Conservation (phyloP, 805 yeast species). For the Wickerhamiella nectarea region DNA sequence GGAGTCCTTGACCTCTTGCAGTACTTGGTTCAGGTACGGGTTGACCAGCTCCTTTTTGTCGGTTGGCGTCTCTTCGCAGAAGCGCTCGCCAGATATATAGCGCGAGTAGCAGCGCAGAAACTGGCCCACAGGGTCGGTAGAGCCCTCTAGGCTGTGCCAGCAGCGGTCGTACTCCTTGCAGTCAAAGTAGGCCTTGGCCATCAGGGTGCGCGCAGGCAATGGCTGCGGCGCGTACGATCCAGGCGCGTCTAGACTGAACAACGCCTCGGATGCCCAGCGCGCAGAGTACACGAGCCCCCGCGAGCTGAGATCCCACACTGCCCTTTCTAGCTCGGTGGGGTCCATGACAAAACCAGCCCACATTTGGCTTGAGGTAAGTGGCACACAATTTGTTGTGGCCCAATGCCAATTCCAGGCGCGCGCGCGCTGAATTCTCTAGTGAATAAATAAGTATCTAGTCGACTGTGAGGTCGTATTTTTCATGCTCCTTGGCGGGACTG, state of each 20-base stretch:
- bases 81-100: slow-evolving; percentile 65
- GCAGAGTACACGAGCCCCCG: slow-evolving; percentile 56
- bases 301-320: slow-evolving; percentile 35
- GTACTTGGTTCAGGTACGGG: slow-evolving; percentile 24
- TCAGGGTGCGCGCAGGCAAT: slow-evolving; percentile 34
- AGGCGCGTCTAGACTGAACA: slow-evolving; percentile 38
- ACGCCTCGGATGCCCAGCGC: slow-evolving; percentile 65
- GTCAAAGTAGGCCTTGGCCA: slow-evolving; percentile 65
- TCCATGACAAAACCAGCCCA: background rate
- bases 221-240: slow-evolving; percentile 14
- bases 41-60: slow-evolving; percentile 23
- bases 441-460: too few species aligned
- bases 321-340: slow-evolving; percentile 15
- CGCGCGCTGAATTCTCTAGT: background rate
- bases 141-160: slow-evolving; percentile 39
- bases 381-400: too few species aligned
- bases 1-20: slow-evolving; percentile 31
- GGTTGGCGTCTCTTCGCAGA: slow-evolving; percentile 46
- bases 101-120: slow-evolving; percentile 59
- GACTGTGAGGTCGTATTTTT: too few species aligned
- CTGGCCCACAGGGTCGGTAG: slow-evolving; percentile 22
- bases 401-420: background rate
- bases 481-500: background rate
- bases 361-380: too few species aligned
- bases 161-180: slow-evolving; percentile 78